Base-by-base conservation (phyloP, 1,284 basidiomycete species). In the Apiotrichum gamsii region DNA sequence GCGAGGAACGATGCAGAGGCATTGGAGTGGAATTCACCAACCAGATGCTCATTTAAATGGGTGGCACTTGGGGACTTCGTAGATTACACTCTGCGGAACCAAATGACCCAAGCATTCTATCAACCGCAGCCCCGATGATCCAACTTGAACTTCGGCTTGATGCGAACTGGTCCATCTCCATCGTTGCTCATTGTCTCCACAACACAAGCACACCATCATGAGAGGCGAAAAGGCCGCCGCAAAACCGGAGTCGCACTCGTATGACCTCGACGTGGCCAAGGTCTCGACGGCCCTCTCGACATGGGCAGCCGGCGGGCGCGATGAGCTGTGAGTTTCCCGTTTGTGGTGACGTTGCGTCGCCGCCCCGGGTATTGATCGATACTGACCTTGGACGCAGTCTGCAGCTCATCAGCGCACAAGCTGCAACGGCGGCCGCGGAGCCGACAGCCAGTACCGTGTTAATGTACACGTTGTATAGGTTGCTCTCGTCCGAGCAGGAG, bases 211-310 rank as follows among this genome's bases (percentile, higher is more conserved):
- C 10, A 37, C 16, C 33, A 35, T 19, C n/a, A 42, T 33, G 40
- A 31, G 30, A 21, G n/a, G 29, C 29, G n/a, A 25, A 13, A 40
- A 40, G 39, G 39, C 39, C 29, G 39, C 39, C 29, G 39, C 28
- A 28, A 28, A 30, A 15, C 29, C 18, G 24, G 29, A 40, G 39
- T 30, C 40, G 40, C 40, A 33, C 13, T 13, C 24, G 6, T n/a
- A 19, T 31, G 31, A 21, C 21, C 20, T 31, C 31, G 23, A 42
- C 30, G 31, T 42, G 31, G 40, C 31, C 30, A 23, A 4, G 31
- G 31, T 42, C 21, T n/a, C 30, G n/a, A 16, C 31, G 8, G 21
- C 40, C 11, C 20, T 42, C 13, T 13, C 31, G 3, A 20, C 8
- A 3, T 42, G 40, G 40, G 31, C 18, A 15, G 16, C 18, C 9